Evolutionary conservation across 768 basidiomycete genomes (phyloP), one percentile per base, ranked within the genome.

Genomic region (Pilatotrama ljubarskyi): DNA sequence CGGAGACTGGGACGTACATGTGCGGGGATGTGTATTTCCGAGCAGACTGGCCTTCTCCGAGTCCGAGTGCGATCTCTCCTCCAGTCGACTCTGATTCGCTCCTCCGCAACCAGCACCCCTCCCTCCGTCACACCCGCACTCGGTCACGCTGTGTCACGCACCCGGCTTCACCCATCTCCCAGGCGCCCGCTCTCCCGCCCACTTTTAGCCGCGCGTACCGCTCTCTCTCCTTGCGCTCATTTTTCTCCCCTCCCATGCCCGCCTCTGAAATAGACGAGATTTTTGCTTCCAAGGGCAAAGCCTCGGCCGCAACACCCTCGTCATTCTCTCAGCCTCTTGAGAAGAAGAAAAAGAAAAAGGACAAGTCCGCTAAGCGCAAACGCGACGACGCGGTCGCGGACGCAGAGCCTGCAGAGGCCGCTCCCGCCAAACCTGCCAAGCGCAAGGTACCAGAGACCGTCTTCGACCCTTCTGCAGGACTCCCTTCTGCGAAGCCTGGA

Each of bases 251-350:
- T 66, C 63, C 61, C 69, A 77, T 80, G 77, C 64, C 76, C 64
- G 79, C 82, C 79, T 87, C 87, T 51, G 91, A 93, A 81, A 93
- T 93, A 72, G 91, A 93, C 80, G 84, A 83, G 67, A 93, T 93
- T 68, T 93, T 93, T 72, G 80, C 90, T 40, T 76, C 78, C 62
- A 73, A 70, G 32, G 46, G 58, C 57, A 59, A 63, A n/a, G 17
- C 53, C 24, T 25, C 41, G n/a, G 40, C 53, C 14, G 44, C 64
- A 17, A 62, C 65, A 20, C 63, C 68, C 37, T 66, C 78, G 38
- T 66, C 76, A 24, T 73, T 74, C 51, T 66, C 58, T 48, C 26
- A 64, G 26, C 47, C 70, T 26, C 44, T 43, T 18, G 38, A 49
- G 24, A 63, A 62, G 15, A 76, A 78, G 63, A 80, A 80, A 70